phyloP scores from a whole-genome alignment of 2,329 filamentous ascomycete species.

The Dactylellina sp. region DNA sequence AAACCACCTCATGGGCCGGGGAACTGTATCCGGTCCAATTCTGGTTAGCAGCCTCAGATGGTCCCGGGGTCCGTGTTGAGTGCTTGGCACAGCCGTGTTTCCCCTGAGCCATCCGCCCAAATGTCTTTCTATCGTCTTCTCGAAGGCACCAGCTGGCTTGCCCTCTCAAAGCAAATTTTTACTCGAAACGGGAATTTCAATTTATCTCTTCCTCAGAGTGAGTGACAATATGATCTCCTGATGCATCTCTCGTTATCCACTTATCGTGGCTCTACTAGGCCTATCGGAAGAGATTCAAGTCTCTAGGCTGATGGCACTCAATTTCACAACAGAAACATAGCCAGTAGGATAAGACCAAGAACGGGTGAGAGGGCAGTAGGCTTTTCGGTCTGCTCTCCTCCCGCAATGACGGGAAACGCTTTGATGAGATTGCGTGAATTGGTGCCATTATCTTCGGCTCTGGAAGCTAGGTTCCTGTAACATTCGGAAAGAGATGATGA shows the following conservation, averaged over 20 bases:
- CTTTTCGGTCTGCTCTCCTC: conserved; percentile 1
- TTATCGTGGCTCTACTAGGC: neutral
- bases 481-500: conserved; percentile 9
- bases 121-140: neutral
- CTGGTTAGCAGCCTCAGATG: conserved; percentile 32
- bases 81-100: conserved; percentile 27
- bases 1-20: conserved; percentile 41
- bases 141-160: neutral
- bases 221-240: conserved; percentile 1
- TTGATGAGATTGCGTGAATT: conserved; percentile 40
- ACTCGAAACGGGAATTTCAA: no score
- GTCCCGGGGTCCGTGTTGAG: conserved; percentile 37
- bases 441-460: conserved; percentile 26
- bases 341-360: conserved; percentile 39
- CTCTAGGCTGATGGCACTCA: neutral
- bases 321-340: conserved; percentile 35
- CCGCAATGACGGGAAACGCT: conserved; percentile 30
- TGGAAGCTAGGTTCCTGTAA: conserved; percentile 15
- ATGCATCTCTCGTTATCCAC: neutral
- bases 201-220: neutral
- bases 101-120: conserved; percentile 42
- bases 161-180: neutral
- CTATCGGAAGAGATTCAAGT: neutral
- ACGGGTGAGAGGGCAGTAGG: conserved; percentile 16
- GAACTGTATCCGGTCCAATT: conserved; percentile 55